Evolutionary conservation across 1,284 basidiomycete species (phyloP), one percentile per base, ranked within the genome.

Genomic region (Melampsora abietis-canadensis): DNA sequence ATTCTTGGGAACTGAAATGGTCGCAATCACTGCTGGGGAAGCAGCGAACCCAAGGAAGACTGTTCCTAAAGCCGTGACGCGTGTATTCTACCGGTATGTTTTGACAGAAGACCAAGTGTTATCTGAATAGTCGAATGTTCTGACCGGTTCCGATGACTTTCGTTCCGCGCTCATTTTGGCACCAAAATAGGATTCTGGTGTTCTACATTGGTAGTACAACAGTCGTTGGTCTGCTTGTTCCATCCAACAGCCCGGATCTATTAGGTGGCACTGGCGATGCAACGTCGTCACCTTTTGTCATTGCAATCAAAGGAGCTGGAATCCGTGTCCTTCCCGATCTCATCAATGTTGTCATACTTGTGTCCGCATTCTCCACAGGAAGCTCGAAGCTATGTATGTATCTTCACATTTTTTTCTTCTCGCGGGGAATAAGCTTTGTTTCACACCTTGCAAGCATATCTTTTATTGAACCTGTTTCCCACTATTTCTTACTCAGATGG

Each of bases 1-100:
- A 2, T 90, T 89, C 85, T 87, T 90, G 87, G 90, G 89, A 44
- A 89, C 92, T 83, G 92, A 94, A 79, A 85, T 92, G 76, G 88
- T 92, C 66, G 89, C 89, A 7, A 87, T 91, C n/a, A 54, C 75
- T 27, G 68, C 66, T 34, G 62, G 79, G 54, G 83, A 75, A 63
- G 88, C 88, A 0, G 83, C 89, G 81, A 91, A 87, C 80, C 91
- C 91, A 0, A 86, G 90, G 63, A 86, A 88, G 57, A 91, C 91
- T 78, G 89, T 94, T 66, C 86, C 88, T 61, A 90, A 88, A 80
- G 92, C 92, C 7, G 89, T 92, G 76, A 86, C 87, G 66, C 85
- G 89, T 48, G 91, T 93, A 21, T 91, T 92, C 83, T 91, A 86
- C 83, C 87, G 91, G 73, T 75, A 21, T 46, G 31, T 75, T 57